Conservation (phyloP, 768 basidiomycete genomes). For the Pisolithus marmoratus region DNA sequence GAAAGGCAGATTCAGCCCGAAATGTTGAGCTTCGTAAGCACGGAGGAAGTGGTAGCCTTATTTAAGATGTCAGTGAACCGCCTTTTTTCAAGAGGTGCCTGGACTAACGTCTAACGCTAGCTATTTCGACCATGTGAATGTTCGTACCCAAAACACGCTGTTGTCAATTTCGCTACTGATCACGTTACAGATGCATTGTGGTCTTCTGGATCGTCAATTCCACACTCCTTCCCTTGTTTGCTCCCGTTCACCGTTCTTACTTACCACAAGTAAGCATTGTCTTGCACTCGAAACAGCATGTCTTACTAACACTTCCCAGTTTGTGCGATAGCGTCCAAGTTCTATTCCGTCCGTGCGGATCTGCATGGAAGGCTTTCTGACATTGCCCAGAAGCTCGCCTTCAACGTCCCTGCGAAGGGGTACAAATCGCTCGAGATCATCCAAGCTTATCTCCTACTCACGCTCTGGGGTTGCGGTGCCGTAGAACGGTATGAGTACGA, state of each 20-base stretch:
- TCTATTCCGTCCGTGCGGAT: slow-evolving; percentile 77
- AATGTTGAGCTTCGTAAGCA: slow-evolving; percentile 82
- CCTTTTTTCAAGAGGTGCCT: neutral
- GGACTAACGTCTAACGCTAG: slow-evolving; percentile 28
- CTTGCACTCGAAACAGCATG: neutral
- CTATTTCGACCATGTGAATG: slow-evolving; percentile 73
- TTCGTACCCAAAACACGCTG: slow-evolving; percentile 30
- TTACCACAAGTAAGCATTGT: slow-evolving; percentile 75
- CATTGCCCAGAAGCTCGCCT: slow-evolving; percentile 82
- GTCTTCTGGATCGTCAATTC: slow-evolving; percentile 78
- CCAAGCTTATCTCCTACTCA: slow-evolving; percentile 87
- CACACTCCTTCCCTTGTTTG: slow-evolving; percentile 94
- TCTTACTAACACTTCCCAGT: slow-evolving; percentile 42
- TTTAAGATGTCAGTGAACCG: slow-evolving; percentile 73
- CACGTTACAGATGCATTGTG: slow-evolving; percentile 60
- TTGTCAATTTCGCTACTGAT: slow-evolving; percentile 4
- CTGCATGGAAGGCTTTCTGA: slow-evolving; percentile 76
- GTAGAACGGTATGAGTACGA: slow-evolving; percentile 97
- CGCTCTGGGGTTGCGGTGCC: slow-evolving; percentile 89
- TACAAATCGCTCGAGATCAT: slow-evolving; percentile 95
- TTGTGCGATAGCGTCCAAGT: slow-evolving; percentile 91
- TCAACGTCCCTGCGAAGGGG: slow-evolving; percentile 76
- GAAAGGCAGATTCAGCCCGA: slow-evolving; percentile 90
- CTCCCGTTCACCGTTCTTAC: slow-evolving; percentile 88
- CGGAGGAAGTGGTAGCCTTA: slow-evolving; percentile 85